phyloP scores from a whole-genome alignment of 176 grass and related monocot genomes.

The Eleusine coracana region DNA sequence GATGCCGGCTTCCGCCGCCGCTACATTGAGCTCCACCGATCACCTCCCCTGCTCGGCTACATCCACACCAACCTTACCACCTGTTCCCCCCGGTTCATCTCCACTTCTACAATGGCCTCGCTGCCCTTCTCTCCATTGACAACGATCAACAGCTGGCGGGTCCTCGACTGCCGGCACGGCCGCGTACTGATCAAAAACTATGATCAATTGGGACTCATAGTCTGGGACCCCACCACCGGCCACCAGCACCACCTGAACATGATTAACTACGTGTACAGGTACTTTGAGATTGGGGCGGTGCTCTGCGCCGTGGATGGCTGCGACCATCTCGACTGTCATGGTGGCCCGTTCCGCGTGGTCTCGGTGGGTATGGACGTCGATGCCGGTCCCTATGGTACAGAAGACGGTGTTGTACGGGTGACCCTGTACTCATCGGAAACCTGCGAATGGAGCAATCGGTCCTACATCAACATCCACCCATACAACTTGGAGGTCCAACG shows the following conservation, averaged over 20 bases:
- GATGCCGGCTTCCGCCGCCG: too few species aligned
- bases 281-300: not conserved
- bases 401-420: not conserved
- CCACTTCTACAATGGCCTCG: too few species aligned
- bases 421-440: not conserved
- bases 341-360: not conserved
- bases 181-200: not conserved
- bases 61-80: too few species aligned
- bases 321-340: not conserved
- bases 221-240: not conserved
- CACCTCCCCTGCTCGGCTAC: too few species aligned
- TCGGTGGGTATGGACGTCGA: not conserved
- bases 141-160: too few species aligned
- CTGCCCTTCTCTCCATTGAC: too few species aligned
- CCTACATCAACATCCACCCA: fast-evolving
- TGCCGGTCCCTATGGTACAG: too few species aligned
- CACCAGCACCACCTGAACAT: not conserved
- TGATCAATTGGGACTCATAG: not conserved
- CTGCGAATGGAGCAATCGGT: not conserved
- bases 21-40: too few species aligned
- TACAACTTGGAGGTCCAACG: fast-evolving
- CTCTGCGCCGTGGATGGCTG: not conserved
- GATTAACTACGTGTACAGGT: not conserved
- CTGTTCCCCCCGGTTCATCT: too few species aligned
- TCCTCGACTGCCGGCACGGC: not conserved